Evolutionary conservation across 2,329 filamentous ascomycete species (phyloP).

Genomic region (Aspergillus niger): DNA sequence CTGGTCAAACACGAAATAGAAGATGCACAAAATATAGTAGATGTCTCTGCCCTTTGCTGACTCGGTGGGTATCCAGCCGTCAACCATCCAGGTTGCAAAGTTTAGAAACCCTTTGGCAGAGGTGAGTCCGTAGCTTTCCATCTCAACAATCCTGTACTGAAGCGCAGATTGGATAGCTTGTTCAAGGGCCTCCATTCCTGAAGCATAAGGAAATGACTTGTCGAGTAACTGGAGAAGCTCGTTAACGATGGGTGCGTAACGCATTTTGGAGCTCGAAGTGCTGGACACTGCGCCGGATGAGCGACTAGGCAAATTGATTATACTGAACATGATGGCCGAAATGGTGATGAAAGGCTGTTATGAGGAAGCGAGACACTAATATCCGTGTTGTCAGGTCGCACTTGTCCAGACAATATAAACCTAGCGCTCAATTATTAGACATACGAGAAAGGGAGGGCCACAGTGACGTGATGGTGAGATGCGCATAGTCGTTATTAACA

Average conservation of each 20-base stretch:
- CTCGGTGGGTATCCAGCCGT: constrained; percentile 42
- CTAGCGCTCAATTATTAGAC: neutral
- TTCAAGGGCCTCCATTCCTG: neutral
- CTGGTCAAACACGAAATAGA: constrained; percentile 47
- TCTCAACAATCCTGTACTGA: neutral
- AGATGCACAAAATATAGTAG: constrained; percentile 41
- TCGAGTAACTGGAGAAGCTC: neutral
- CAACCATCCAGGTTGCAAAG: constrained; percentile 21
- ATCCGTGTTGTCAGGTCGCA: neutral
- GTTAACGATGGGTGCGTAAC: neutral
- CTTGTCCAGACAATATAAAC: neutral
- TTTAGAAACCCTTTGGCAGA: constrained; percentile 13
- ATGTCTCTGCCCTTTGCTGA: constrained; percentile 38
- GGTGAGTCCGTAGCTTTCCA: neutral
- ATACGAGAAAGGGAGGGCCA: neutral
- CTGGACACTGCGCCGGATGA: neutral
- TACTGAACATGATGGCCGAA: neutral
- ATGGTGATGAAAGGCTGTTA: neutral
- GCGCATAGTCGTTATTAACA: neutral
- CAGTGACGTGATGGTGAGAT: neutral
- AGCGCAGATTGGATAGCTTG: neutral
- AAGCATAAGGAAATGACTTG: neutral
- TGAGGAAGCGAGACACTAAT: neutral
- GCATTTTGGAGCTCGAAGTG: neutral
- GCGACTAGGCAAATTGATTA: neutral